Base-by-base conservation (phyloP, 2,329 filamentous ascomycete genomes). In the Sclerotinia sclerotiorum region DNA sequence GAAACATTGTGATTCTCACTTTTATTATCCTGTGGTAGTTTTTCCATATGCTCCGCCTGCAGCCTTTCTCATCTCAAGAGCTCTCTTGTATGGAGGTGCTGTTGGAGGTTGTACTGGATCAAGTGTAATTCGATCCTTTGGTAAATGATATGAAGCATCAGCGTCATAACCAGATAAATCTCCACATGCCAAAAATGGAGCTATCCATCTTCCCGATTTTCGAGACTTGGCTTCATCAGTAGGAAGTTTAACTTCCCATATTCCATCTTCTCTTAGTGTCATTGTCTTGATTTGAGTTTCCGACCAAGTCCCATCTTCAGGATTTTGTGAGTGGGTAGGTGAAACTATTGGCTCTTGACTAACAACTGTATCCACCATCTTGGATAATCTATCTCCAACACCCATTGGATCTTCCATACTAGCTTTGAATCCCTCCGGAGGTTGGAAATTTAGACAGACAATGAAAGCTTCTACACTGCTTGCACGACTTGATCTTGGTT, bases 401-500 rank as follows among this genome's bases (percentile, higher is more conserved):
- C 90, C 91, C 1, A 95, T 81, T 2, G 91, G 91, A 74, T 89
- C 87, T 74, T 93, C 90, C 5, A 95, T 81, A 74, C 89, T 93
- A 5, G 91, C 88, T 57, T 85, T 85, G 80, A 93, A 95, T 0
- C 90, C 91, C 19, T 83, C 80, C 0, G 94, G 94, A 4, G 93
- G 94, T 29, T 85, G 84, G 78, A 98, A 99, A 70, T 93, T 92
- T 74, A 96, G 86, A 78, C 95, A 97, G 21, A 99, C 94, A 58
- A 99, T 92, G 74, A 99, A 99, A 0, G 95, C 94, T 79, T 99
- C 95, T 27, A 99, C 89, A 79, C 93, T 97, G 79, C 94, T 98
- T 1, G 94, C 95, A n/a, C 95, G 87, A 76, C 93, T 97, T 71
- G 93, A 97, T 66, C 95, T 84, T 2, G 95, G 95, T 82, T 99